Conservation (phyloP, 495 filamentous ascomycete genomes). For the Penicillium odoratum region DNA sequence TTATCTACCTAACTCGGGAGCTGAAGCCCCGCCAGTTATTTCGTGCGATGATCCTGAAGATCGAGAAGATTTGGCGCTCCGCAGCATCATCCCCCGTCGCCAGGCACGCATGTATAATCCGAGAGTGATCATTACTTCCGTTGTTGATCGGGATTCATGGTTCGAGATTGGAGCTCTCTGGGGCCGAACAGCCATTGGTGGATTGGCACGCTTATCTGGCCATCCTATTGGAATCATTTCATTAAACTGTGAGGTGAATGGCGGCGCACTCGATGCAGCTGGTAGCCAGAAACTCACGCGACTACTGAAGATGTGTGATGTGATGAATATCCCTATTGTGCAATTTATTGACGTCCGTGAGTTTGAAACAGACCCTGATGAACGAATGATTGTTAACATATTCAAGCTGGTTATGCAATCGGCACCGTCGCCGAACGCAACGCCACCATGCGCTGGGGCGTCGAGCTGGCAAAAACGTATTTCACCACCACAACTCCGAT, state of each 20-base stretch:
- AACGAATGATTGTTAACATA: slow-evolving; percentile 4
- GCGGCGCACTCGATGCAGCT: slow-evolving; percentile 59
- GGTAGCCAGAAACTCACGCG: slow-evolving; percentile 60
- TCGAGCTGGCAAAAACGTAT: slow-evolving; percentile 59
- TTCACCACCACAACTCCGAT: slow-evolving; percentile 59
- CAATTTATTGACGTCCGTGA: slow-evolving; percentile 62
- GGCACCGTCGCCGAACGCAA: slow-evolving; percentile 61
- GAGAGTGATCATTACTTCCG: slow-evolving; percentile 53
- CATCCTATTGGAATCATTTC: slow-evolving; percentile 57
- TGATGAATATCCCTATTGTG: slow-evolving; percentile 62
- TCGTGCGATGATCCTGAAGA: slow-evolving; percentile 46
- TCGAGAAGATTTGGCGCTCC: slow-evolving; percentile 47
- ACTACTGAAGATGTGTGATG: slow-evolving; percentile 60
- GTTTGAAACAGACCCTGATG: slow-evolving; percentile 12
- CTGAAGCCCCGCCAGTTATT: slow-evolving; percentile 51
- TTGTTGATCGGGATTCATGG: slow-evolving; percentile 56
- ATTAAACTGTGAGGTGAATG: slow-evolving; percentile 59
- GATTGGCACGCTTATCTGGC: slow-evolving; percentile 56
- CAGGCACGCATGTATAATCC: slow-evolving; percentile 62
- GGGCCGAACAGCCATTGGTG: slow-evolving; percentile 61
- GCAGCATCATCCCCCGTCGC: slow-evolving; percentile 57
- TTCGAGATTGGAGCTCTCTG: slow-evolving; percentile 64
- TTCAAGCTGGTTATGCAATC: slow-evolving; percentile 57
- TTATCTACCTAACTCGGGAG: slow-evolving; percentile 58
- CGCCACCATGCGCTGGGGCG: slow-evolving; percentile 63